Conservation (phyloP, 495 filamentous ascomycete species). For the Penicillium coprophilum region DNA sequence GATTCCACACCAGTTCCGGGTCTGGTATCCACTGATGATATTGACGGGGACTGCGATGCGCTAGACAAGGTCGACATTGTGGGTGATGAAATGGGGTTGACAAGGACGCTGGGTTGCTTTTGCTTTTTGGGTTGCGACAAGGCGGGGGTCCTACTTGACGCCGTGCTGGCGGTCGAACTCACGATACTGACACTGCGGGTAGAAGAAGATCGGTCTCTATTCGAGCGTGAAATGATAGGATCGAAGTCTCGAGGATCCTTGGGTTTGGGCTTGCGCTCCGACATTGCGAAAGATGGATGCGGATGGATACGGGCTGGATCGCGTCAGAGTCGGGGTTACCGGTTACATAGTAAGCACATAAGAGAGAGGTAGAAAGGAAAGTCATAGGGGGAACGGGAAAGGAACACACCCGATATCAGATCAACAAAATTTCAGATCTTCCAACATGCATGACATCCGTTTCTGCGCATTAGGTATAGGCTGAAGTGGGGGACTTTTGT, state of each 20-base stretch:
- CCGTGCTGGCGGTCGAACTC: not conserved
- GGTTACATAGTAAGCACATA: not conserved
- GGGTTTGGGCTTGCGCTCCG: slow-evolving; percentile 20
- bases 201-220: slow-evolving; percentile 4
- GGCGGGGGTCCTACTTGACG: slow-evolving; percentile 4
- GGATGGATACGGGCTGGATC: not conserved
- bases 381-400: not conserved
- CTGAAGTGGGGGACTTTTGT: slow-evolving; percentile 1
- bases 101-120: slow-evolving; percentile 18
- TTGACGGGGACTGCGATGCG: slow-evolving; percentile 25
- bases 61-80: slow-evolving; percentile 23
- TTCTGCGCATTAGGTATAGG: slow-evolving; percentile 3
- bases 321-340: slow-evolving; percentile 5
- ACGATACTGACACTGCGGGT: slow-evolving; percentile 2
- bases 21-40: slow-evolving; percentile 26
- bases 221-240: not conserved
- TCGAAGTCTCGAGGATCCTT: slow-evolving; percentile 1
- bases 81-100: slow-evolving; percentile 20
- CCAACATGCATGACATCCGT: slow-evolving; percentile 28
- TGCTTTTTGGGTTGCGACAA: slow-evolving; percentile 5
- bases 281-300: slow-evolving; percentile 14
- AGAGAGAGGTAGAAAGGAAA: not conserved
- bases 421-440: not conserved
- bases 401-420: slow-evolving; percentile 3
- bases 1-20: slow-evolving; percentile 2